A percentile compares a stretch with the other conserved stretches of the same genome.
Conservation (phyloP, 1,284 basidiomycete genomes). For the Malassezia furfur region DNA sequence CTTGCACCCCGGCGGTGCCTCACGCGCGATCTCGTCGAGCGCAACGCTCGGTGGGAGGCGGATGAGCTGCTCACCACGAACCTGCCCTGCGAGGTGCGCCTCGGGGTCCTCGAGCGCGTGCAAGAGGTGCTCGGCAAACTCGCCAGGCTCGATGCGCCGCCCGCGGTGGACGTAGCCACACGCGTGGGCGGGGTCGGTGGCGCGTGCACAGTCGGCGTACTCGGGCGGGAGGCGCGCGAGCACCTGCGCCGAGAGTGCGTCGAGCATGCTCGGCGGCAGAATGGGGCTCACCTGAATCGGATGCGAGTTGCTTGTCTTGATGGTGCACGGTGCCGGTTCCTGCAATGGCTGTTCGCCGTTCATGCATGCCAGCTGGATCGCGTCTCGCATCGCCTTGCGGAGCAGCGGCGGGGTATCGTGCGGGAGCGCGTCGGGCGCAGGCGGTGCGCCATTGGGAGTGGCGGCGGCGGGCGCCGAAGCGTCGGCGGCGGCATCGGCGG, state of each 20-base stretch:
- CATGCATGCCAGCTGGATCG: slow-evolving; percentile 2
- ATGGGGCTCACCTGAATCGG: slow-evolving; percentile 40
- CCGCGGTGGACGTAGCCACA: background rate
- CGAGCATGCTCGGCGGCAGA: slow-evolving; percentile 25
- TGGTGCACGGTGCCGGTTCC: background rate
- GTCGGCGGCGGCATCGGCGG: background rate
- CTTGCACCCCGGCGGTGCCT: background rate
- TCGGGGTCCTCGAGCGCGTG: slow-evolving; percentile 16
- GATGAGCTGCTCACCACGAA: slow-evolving; percentile 28
- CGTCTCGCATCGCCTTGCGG: background rate
- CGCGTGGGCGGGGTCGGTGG: background rate
- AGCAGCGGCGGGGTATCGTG: background rate
- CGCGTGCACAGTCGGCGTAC: background rate
- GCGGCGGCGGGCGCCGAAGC: background rate
- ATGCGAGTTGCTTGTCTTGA: slow-evolving; percentile 43
- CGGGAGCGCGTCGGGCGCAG: background rate
- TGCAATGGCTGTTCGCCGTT: slow-evolving; percentile 2
- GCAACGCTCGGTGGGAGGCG: slow-evolving; percentile 26
- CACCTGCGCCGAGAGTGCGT: slow-evolving; percentile 22
- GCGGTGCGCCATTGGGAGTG: too few species aligned
- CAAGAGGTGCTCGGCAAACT: slow-evolving; percentile 1
- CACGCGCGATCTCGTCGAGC: slow-evolving; percentile 14
- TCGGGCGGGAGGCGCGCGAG: slow-evolving; percentile 14
- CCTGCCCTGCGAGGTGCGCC: slow-evolving; percentile 17
- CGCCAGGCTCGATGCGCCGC: slow-evolving; percentile 4